Percentiles rank a stretch among this genome's conserved stretches.
These are phyloP conservation scores for Datisca glomerata DNA, from an alignment of 306 rosid species.

Conservation along the genomic window DNA sequence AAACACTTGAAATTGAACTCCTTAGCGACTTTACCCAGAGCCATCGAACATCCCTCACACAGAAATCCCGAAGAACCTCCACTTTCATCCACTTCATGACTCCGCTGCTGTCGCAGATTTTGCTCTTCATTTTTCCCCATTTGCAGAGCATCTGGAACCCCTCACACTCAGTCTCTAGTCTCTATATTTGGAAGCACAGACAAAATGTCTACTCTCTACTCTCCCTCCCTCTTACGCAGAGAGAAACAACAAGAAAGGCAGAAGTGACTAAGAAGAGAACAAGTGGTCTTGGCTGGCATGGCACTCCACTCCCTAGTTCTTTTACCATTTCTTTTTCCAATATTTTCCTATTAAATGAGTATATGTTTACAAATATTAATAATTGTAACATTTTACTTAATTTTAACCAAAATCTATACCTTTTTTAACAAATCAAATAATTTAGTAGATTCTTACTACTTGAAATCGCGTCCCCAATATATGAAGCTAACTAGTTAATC, in stretches of 20 bases:
- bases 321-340: background rate
- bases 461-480: too few relatives aligned
- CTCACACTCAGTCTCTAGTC: background rate
- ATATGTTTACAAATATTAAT: too few relatives aligned
- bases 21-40: constrained; percentile 15
- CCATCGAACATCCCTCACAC: constrained; percentile 34
- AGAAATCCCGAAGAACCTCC: constrained; percentile 25
- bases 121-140: constrained; percentile 40
- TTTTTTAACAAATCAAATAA: too few relatives aligned
- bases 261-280: constrained; percentile 14
- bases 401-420: too few relatives aligned
- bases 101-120: constrained; percentile 30
- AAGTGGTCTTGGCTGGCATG: constrained; percentile 23
- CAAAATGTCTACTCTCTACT: constrained; percentile 4
- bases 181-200: background rate
- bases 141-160: constrained; percentile 40
- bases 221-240: constrained; percentile 4
- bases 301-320: constrained; percentile 1
- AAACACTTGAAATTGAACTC: constrained; percentile 64
- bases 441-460: too few relatives aligned
- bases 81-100: constrained; percentile 12
- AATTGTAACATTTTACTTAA: too few relatives aligned
- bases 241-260: constrained; percentile 1
- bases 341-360: too few relatives aligned
- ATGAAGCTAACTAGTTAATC: too few relatives aligned